Evolutionary conservation across 176 grass and related monocot genomes (phyloP).

Genomic region (Oryza officinalis): DNA sequence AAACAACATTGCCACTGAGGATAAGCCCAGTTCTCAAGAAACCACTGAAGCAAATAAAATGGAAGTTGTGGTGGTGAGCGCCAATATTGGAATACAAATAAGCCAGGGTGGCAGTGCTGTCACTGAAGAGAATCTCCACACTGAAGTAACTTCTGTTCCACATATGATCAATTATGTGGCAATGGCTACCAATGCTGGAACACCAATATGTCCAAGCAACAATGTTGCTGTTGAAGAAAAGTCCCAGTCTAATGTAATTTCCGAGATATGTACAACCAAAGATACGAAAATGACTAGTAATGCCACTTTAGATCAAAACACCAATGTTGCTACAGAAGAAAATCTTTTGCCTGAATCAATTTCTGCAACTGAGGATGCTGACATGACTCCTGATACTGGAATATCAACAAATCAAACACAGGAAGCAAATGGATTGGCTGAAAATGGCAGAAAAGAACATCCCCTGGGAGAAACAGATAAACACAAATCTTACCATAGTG

Average conservation of each 20-base stretch:
- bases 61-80: conserved; percentile 15
- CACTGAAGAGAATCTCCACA: conserved; percentile 26
- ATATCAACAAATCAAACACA: conserved; percentile 40
- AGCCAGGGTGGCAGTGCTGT: not conserved
- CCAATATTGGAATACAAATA: conserved; percentile 32
- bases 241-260: conserved; percentile 12
- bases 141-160: conserved; percentile 37
- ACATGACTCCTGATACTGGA: not conserved
- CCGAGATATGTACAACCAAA: conserved; percentile 1
- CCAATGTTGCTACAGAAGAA: conserved; percentile 25
- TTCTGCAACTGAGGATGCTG: conserved; percentile 12
- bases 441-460: conserved; percentile 18
- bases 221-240: conserved; percentile 31
- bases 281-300: conserved; percentile 19
- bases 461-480: conserved; percentile 19
- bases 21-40: conserved; percentile 26
- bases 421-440: conserved; percentile 9
- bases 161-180: conserved; percentile 21
- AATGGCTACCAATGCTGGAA: conserved; percentile 25
- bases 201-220: conserved; percentile 29
- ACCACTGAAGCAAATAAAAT: not conserved
- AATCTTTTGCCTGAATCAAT: conserved; percentile 31
- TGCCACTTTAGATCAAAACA: conserved; percentile 36
- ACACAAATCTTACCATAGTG: conserved; percentile 20
- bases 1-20: conserved; percentile 17